phyloP scores from a whole-genome alignment of 164 flowering plant species.

The Tinospora cordifolia region DNA sequence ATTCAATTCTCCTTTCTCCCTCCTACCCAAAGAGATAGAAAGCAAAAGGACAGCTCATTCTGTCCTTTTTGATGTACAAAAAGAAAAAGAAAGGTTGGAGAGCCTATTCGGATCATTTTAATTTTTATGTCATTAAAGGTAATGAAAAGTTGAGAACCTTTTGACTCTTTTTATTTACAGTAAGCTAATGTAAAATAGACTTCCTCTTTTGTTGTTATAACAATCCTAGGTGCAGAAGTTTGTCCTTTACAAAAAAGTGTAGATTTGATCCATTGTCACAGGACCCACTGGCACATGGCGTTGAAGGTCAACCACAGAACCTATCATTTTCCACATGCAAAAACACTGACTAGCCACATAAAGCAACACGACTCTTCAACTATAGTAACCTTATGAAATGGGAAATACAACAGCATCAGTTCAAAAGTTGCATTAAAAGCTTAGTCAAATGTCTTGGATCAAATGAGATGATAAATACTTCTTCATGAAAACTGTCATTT shows the following conservation, averaged over 20 bases:
- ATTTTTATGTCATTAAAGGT: too few relatives aligned
- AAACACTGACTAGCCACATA: neutral
- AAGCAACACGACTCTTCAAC: neutral
- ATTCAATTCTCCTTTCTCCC: too few relatives aligned
- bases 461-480: neutral
- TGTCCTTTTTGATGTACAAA: too few relatives aligned
- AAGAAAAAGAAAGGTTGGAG: too few relatives aligned
- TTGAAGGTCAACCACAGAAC: neutral
- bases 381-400: neutral
- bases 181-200: neutral
- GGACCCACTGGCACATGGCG: neutral
- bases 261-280: neutral
- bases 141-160: too few relatives aligned
- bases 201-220: neutral
- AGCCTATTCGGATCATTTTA: too few relatives aligned
- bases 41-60: too few relatives aligned
- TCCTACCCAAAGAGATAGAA: too few relatives aligned
- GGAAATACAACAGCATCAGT: neutral
- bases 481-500: neutral
- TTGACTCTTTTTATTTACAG: too few relatives aligned
- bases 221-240: neutral
- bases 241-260: neutral
- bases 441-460: neutral
- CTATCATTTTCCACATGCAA: slow-evolving; percentile 2
- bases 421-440: neutral